Base-by-base conservation (phyloP, 1,284 basidiomycete genomes). In the Tremellales sp. region DNA sequence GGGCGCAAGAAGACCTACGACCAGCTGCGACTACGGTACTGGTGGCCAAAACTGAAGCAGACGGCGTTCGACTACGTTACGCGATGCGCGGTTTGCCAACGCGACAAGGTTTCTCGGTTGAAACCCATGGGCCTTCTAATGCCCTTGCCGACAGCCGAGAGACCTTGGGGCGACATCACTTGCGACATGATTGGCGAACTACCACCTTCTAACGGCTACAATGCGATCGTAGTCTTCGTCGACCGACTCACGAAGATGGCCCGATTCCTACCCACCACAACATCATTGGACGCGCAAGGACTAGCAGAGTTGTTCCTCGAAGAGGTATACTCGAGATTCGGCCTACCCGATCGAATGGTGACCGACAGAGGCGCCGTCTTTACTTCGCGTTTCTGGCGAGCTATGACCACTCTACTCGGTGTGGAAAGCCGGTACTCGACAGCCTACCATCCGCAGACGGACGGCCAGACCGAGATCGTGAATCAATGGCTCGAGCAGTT, bases 101-200 rank as follows among this genome's bases (percentile, higher is more conserved):
- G 62, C 3, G 60, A 49, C 34, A 76, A 78, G 42, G n/a, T 44
- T 5, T 49, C 57, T 7, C 51, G 54, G 0, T 68, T 70, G 43
- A 60, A 65, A 22, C 68, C 68, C 3, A 72, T 71, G 46, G 73
- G 75, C 3, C 45, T 68, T 1, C 56, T 76, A 3, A 48, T 71
- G 43, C 71, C 70, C 9, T 61, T 76, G 13, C 57, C 57, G 1
- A 48, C 65, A 9, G 65, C 71, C 0, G 45, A 26, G 4, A 14
- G 43, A 6, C 77, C 50, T 61, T 79, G 73, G 65, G 58, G 61
- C 31, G 58, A 63, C 0, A 60, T 79, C 4, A 68, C 71, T 0
- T 68, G 77, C 63, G 77, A 80, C 48, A 64, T 75, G 35, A 77
- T 79, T 22, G 61, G 64, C 3, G 66, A 72, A 14, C 60, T 80